Base-by-base conservation (phyloP, 345 rosid genomes). In the Combretum micranthum region DNA sequence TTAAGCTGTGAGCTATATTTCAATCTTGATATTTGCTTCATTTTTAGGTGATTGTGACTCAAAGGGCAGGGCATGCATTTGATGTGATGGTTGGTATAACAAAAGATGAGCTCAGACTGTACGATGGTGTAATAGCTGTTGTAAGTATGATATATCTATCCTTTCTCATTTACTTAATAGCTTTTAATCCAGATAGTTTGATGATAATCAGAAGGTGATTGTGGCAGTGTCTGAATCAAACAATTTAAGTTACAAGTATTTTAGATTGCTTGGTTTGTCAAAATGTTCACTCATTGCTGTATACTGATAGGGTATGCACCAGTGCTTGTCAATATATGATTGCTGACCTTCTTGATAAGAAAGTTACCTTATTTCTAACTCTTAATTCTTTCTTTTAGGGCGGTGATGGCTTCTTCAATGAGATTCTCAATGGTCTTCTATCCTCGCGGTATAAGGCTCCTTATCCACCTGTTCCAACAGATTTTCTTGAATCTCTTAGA, bases 321-420 rank as follows among this genome's bases (percentile, higher is more conserved):
- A 32, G 39, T 32, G 6, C 39, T 32, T 32, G 39, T 32, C 39
- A 32, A 32, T 32, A 32, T 32, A 5, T 32, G 39, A 7, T 32
- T 5, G 9, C 9, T 11, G 5, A 7, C 7, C 39, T 32, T 42
- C 57, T 17, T 54, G 18, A 18, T 54, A 15, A 54, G 57, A 18
- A 39, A 44, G 21, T 20, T 44, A 23, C 43, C 37, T 63, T 62
- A 17, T 37, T 53, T 57, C 32, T 49, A 49, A 49, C 42, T 61
- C 56, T 57, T 15, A 57, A 61, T 64, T 19, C 49, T 69, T 21
- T 68, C 50, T 50, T 64, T 42, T 72, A 92, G 98, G 98, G 98
- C 49, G 96, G 98, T 47, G 98, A 86, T 78, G 98, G 96, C 42
- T 92, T 92, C 84, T 92, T 92, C 75, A 88, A 88, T 62, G 96